Base-by-base conservation (phyloP, 1,284 basidiomycete genomes). In the Amylostereum chailletii region DNA sequence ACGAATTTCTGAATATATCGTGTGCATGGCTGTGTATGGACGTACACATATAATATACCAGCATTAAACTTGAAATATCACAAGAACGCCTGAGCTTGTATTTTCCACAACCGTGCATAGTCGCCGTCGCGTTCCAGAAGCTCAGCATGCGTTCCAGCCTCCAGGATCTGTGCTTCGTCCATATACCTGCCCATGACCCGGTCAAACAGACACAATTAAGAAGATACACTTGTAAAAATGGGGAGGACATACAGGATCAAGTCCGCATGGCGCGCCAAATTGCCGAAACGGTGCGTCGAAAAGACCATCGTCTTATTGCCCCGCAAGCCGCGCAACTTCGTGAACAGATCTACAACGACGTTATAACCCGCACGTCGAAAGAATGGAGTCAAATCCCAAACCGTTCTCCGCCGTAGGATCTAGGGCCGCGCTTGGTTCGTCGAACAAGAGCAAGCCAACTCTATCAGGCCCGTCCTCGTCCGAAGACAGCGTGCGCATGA, bases 381-480 rank as follows among this genome's bases (percentile, higher is more conserved):
- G 34, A 27, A 29, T 30, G 8, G 8, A 39, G 33, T 36, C 9
- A 42, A 34, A 48, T 34, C 9, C 44, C 62, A 19, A 46, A 81
- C 79, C 79, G 54, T 87, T 82, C 58, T 88, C 87, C 7, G 84
- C 83, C 7, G 71, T 75, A 3, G 86, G 85, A 61, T 88, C 86
- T 33, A 87, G 65, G 49, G 81, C 81, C 4, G 83, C 81, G 37
- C 83, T 86, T 0, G 87, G 87, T 56, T 90, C 87, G 55, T 90
- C 86, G 55, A 89, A 88, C 8, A 87, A 68, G 48, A 88, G 60
- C 37, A 90, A 63, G 0, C 83, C 83, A n/a, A 86, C 77, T 2
- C 34, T 19, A 19, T 61, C 55, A 11, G 65, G 55, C 46, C 70
- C 69, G 32, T 43, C 42, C 7, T 43, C 42, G 40, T 79, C 76